phyloP scores from a whole-genome alignment of 1,284 basidiomycete genomes.

The Cerrena zonata region DNA sequence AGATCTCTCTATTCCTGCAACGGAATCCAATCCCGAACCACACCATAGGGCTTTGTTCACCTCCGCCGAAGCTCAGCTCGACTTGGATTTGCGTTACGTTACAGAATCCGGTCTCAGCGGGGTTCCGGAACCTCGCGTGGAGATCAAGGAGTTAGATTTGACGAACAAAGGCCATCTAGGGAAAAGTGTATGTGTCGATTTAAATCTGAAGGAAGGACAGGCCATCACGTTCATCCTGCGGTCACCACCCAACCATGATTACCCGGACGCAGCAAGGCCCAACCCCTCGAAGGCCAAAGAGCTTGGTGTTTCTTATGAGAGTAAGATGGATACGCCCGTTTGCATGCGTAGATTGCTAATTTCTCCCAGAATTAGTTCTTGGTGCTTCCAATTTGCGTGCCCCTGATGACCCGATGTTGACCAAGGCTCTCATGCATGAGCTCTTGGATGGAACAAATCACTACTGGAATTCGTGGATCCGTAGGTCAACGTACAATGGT shows the following conservation, averaged over 20 bases:
- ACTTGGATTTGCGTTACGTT: conserved; percentile 74
- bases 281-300: conserved; percentile 35
- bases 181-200: conserved; percentile 41
- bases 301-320: conserved; percentile 46
- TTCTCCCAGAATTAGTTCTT: conserved; percentile 35
- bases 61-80: conserved; percentile 44
- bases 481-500: conserved; percentile 75
- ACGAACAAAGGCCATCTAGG: conserved; percentile 63
- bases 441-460: conserved; percentile 63
- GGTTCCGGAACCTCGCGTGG: conserved; percentile 45
- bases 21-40: neutral
- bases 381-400: conserved; percentile 48
- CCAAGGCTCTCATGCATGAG: conserved; percentile 52
- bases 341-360: neutral
- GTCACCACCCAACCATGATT: conserved; percentile 40
- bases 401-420: conserved; percentile 57
- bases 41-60: conserved; percentile 68
- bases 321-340: conserved; percentile 21
- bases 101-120: conserved; percentile 48
- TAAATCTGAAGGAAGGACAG: conserved; percentile 77
- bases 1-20: conserved; percentile 39
- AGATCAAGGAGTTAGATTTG: conserved; percentile 59
- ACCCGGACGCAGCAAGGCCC: conserved; percentile 23
- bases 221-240: conserved; percentile 79
- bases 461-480: conserved; percentile 88